Evolutionary conservation across 2,329 filamentous ascomycete genomes (phyloP).

Genomic region (Amphichorda felina): DNA sequence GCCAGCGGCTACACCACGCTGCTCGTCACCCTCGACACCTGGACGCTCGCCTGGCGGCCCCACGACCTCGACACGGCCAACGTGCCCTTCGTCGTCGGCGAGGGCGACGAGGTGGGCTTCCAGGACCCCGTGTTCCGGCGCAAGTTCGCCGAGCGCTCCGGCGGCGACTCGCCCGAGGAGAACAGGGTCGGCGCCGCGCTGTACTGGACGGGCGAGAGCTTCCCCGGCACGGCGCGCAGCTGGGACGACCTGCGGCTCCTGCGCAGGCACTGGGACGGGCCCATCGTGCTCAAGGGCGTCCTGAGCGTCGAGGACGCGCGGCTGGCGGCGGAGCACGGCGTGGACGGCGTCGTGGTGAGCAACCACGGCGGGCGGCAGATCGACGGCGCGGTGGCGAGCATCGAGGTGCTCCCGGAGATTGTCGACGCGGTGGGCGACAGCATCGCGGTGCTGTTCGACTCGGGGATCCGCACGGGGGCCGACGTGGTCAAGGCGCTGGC

Average conservation of each 20-base stretch:
- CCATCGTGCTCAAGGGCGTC: slow-evolving; percentile 29
- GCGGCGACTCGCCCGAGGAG: slow-evolving; percentile 32
- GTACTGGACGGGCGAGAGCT: slow-evolving; percentile 40
- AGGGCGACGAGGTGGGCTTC: slow-evolving; percentile 51
- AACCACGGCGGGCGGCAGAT: slow-evolving; percentile 31
- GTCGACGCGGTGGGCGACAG: slow-evolving; percentile 39
- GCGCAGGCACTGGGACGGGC: slow-evolving; percentile 46
- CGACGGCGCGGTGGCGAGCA: slow-evolving; percentile 29
- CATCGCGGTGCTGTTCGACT: slow-evolving; percentile 37
- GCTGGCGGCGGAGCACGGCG: slow-evolving; percentile 21
- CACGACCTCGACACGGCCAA: slow-evolving; percentile 53
- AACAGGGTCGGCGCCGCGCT: slow-evolving; percentile 34
- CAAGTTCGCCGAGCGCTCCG: slow-evolving; percentile 19
- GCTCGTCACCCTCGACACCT: slow-evolving; percentile 64
- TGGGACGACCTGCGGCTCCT: slow-evolving; percentile 53
- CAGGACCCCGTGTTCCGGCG: slow-evolving; percentile 52
- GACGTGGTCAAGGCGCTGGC: slow-evolving; percentile 28
- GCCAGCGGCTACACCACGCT: slow-evolving; percentile 50
- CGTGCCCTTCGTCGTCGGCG: slow-evolving; percentile 44
- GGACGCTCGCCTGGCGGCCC: slow-evolving; percentile 56
- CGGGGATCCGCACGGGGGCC: slow-evolving; percentile 25
- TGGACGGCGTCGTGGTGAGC: slow-evolving; percentile 26
- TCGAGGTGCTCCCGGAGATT: slow-evolving; percentile 36
- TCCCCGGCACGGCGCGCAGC: slow-evolving; percentile 30
- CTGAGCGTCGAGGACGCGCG: slow-evolving; percentile 25